A percentile compares a stretch with the other conserved stretches of the same genome.
phyloP scores from a whole-genome alignment of 768 basidiomycete species.

The Kwoniella bestiolae region DNA sequence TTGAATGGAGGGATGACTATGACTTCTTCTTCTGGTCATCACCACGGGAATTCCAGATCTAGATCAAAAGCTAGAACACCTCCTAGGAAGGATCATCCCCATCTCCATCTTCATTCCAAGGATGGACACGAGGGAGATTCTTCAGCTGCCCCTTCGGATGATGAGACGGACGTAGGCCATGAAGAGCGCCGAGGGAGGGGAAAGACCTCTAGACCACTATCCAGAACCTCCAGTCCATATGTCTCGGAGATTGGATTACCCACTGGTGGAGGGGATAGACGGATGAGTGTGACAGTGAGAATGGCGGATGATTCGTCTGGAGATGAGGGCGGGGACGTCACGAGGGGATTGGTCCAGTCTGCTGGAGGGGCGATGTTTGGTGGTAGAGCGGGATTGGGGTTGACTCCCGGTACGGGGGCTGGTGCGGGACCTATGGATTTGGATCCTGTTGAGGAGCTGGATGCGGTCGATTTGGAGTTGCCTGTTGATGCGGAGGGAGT shows the following conservation, averaged over 20 bases:
- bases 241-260: constrained; percentile 14
- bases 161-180: neutral
- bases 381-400: constrained; percentile 30
- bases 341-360: constrained; percentile 28
- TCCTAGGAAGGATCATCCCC: constrained; percentile 26
- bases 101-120: constrained; percentile 1
- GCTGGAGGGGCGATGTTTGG: constrained; percentile 44
- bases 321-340: constrained; percentile 46
- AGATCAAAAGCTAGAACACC: constrained; percentile 47
- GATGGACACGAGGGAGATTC: neutral
- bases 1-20: constrained; percentile 6
- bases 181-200: constrained; percentile 26
- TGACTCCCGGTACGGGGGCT: constrained; percentile 26
- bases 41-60: constrained; percentile 35
- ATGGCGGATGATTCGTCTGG: constrained; percentile 46
- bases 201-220: constrained; percentile 26
- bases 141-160: constrained; percentile 9
- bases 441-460: constrained; percentile 55
- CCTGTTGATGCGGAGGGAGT: constrained; percentile 42
- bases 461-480: constrained; percentile 52
- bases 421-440: constrained; percentile 41
- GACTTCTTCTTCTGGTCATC: no score
- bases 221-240: constrained; percentile 30
- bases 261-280: constrained; percentile 3
- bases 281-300: constrained; percentile 28